Conservation (phyloP, 164 flowering plant species). For the Tetracentron sinense region DNA sequence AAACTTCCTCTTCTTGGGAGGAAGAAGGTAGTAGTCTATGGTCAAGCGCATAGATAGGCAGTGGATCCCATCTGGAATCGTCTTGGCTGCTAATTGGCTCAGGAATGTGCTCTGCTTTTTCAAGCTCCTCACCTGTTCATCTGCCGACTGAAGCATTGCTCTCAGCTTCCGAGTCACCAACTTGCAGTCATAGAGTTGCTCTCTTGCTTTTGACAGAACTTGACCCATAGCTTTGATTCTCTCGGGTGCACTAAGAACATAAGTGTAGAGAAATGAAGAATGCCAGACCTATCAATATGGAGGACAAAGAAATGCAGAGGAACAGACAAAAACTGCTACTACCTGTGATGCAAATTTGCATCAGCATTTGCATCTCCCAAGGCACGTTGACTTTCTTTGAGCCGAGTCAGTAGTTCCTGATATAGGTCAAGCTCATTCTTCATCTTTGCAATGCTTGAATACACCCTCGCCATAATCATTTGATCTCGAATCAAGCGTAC, state of each 20-base stretch:
- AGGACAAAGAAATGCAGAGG: background rate
- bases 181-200: constrained; percentile 82
- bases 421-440: constrained; percentile 64
- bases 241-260: constrained; percentile 61
- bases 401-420: constrained; percentile 54
- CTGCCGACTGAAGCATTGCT: constrained; percentile 98
- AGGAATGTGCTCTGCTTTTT: constrained; percentile 98
- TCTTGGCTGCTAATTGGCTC: constrained; percentile 96
- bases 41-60: constrained; percentile 95
- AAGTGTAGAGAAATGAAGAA: background rate
- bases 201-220: constrained; percentile 77
- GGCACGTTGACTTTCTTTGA: constrained; percentile 87
- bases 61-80: constrained; percentile 93
- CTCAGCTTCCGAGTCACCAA: constrained; percentile 83
- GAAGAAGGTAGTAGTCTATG: constrained; percentile 85
- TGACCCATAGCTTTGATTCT: constrained; percentile 95
- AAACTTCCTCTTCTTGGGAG: constrained; percentile 78
- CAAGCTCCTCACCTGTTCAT: constrained; percentile 91
- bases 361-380: constrained; percentile 81
- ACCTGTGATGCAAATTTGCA: constrained; percentile 80
- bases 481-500: constrained; percentile 92
- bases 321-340: constrained; percentile 9
- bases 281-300: constrained; percentile 2
- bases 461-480: constrained; percentile 93
- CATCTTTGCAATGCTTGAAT: constrained; percentile 72